These are phyloP conservation scores for Nothophoma quercina DNA, from an alignment of 2,329 filamentous ascomycete genomes.

Conservation along the genomic window DNA sequence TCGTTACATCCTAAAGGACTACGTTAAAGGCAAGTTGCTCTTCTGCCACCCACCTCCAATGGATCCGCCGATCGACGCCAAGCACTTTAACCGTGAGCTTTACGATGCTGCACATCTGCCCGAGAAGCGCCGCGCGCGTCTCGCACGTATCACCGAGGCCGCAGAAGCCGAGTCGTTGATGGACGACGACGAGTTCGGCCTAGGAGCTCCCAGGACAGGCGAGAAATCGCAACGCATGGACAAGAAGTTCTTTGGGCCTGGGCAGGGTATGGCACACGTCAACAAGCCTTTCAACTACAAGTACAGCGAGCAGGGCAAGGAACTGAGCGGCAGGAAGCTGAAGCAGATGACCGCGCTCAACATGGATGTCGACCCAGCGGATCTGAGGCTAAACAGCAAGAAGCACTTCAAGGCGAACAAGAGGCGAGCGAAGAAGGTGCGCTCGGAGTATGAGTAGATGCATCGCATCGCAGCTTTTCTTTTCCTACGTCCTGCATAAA, in stretches of 20 bases:
- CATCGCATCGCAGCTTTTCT: background rate
- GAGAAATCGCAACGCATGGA: constrained; percentile 80
- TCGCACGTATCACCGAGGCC: constrained; percentile 58
- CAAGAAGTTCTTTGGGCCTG: constrained; percentile 83
- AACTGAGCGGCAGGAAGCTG: constrained; percentile 83
- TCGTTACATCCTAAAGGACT: constrained; percentile 91
- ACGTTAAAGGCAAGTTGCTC: constrained; percentile 93
- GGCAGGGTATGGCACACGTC: constrained; percentile 68
- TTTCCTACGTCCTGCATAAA: too few species aligned
- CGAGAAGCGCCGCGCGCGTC: constrained; percentile 75
- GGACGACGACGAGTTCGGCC: constrained; percentile 49
- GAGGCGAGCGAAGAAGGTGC: constrained; percentile 65
- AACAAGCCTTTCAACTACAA: constrained; percentile 87
- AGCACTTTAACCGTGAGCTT: constrained; percentile 85
- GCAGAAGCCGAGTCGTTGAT: constrained; percentile 46
- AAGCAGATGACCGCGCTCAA: constrained; percentile 82
- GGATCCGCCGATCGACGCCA: constrained; percentile 69
- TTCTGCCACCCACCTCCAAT: constrained; percentile 87
- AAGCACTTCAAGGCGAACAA: constrained; percentile 92
- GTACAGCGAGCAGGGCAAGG: constrained; percentile 86
- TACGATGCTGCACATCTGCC: constrained; percentile 86
- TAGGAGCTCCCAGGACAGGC: constrained; percentile 60
- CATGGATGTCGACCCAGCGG: constrained; percentile 82
- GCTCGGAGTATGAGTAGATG: constrained; percentile 49
- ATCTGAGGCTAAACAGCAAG: constrained; percentile 76